Conservation (phyloP, 129 eudicot species). For the Tanacetum coccineum region DNA sequence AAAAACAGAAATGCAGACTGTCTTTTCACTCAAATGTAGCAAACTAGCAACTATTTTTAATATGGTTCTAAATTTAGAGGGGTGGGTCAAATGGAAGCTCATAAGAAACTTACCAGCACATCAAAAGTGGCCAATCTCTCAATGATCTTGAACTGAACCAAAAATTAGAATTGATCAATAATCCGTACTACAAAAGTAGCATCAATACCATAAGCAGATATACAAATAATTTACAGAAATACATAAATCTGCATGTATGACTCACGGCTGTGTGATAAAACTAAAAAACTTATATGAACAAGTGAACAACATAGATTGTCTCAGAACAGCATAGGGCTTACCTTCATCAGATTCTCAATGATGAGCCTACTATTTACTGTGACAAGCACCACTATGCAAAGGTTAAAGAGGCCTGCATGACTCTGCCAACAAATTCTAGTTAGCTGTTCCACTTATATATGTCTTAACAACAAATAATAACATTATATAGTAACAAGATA, state of each 20-base stretch:
- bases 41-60: not conserved
- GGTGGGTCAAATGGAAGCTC: not conserved
- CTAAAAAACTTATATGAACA: not conserved
- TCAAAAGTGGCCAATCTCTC: conserved; percentile 92
- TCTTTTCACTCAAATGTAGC: not conserved
- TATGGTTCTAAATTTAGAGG: conserved; percentile 1
- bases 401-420: conserved; percentile 97
- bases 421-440: conserved; percentile 49
- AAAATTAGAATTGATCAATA: conserved; percentile 73
- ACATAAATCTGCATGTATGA: conserved; percentile 1
- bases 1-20: not conserved
- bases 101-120: conserved; percentile 70
- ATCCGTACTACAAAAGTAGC: conserved; percentile 72
- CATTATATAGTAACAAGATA: conserved; percentile 13
- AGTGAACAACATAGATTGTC: conserved; percentile 3
- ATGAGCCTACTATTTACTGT: conserved; percentile 94
- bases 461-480: conserved; percentile 17
- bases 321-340: conserved; percentile 27
- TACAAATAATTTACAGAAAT: not conserved
- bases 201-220: conserved; percentile 19
- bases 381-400: conserved; percentile 95
- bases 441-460: conserved; percentile 13
- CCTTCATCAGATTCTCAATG: conserved; percentile 97
- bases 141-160: conserved; percentile 88
- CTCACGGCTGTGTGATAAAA: too few species aligned